Evolutionary conservation across 2,329 filamentous ascomycete genomes (phyloP), one percentile per base, ranked within the genome.

Genomic region (Didymella sp.): DNA sequence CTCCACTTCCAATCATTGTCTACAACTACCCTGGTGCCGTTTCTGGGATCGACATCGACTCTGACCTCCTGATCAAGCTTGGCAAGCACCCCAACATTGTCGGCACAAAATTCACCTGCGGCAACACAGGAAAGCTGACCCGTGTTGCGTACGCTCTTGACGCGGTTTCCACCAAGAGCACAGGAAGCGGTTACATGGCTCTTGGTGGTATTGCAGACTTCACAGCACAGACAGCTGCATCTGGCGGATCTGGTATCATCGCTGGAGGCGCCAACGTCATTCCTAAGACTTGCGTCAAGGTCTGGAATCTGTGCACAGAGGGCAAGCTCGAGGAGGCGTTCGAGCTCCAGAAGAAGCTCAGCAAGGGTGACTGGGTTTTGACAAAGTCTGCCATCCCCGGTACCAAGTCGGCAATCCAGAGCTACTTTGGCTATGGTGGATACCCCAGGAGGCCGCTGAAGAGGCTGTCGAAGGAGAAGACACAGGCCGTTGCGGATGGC

Each of bases 11-110:
- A n/a, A 76, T 96, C 51, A 85, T 96, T 62, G 80, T 96, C 44
- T 96, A 96, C 85, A 96, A 96, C 81, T 96, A 95, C 80, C 92
- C 92, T 0, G 91, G 91, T 48, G 92, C 91, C 46, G 92, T 95
- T 6, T 85, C 90, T 6, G 92, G 92, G 47, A 89, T 96, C 71
- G 92, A 96, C 76, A 89, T 96, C 85, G 91, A 95, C 81, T 93
- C 89, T 56, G 92, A 96, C 74, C 83, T 94, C 58, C 85, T 96
- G 69, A 91, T 95, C 79, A 85, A 84, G 73, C 85, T 96, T 33
- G 89, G 89, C 41, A 79, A 87, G 73, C 91, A 96, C 78, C 86
- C 87, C 63, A 96, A 96, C 78, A 91, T 96, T 70, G 80, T 92
- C 61, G 92, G 92, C 61, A 93, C 91, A 52, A 96, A 96, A 77